Percentiles rank a stretch among this genome's conserved stretches.
These are phyloP conservation scores for Pythium chondricola DNA, from an alignment of 352 stramenopile genomes.

Conservation along the genomic window DNA sequence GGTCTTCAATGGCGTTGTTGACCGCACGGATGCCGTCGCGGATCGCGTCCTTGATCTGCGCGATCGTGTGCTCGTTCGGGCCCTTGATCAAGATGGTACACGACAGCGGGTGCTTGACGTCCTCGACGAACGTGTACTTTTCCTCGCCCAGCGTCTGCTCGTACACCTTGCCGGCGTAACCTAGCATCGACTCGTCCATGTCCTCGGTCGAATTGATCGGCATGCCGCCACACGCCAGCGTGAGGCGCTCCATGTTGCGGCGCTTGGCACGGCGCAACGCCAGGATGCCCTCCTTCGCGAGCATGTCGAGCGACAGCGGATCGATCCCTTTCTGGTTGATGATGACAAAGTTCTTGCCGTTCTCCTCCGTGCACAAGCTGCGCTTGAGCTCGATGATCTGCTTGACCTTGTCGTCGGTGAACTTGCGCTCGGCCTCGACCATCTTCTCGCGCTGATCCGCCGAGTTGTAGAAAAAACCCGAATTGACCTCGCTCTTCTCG, in stretches of 20 bases:
- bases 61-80: conserved; percentile 97
- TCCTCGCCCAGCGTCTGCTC: conserved; percentile 98
- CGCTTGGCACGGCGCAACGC: conserved; percentile 97
- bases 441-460: conserved; percentile 99
- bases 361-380: conserved; percentile 92
- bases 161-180: conserved; percentile 95
- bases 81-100: conserved; percentile 99
- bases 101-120: conserved; percentile 94
- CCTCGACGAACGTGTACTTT: conserved; percentile 99
- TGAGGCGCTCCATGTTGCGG: conserved; percentile 99
- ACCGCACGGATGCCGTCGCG: conserved; percentile 97
- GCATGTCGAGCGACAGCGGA: conserved; percentile 98
- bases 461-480: conserved; percentile 97
- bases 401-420: conserved; percentile 95
- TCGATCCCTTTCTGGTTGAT: conserved; percentile 99
- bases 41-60: conserved; percentile 99
- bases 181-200: conserved; percentile 94
- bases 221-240: conserved; percentile 96
- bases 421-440: conserved; percentile 92
- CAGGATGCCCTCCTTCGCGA: conserved; percentile 99
- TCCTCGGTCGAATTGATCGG: conserved; percentile 98
- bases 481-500: conserved; percentile 99
- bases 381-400: conserved; percentile 99
- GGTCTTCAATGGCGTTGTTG: conserved; percentile 98
- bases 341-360: conserved; percentile 97